Evolutionary conservation across 371 early-diverging fungal species (phyloP).

Genomic region (Mortierella sp.): DNA sequence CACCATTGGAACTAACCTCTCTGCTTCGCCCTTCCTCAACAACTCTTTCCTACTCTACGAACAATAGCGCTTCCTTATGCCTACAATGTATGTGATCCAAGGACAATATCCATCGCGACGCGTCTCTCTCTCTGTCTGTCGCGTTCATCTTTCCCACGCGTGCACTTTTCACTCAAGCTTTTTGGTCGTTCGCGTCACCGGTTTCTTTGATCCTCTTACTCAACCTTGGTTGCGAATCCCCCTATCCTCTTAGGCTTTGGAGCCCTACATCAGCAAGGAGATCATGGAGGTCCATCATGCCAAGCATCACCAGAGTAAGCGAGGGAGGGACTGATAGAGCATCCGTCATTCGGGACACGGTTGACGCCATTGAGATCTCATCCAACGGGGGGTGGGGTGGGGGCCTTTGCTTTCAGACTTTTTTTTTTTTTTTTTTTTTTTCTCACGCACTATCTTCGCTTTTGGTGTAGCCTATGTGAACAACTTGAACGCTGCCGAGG

Average conservation of each 20-base stretch:
- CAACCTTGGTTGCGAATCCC: not conserved
- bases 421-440: constrained; percentile 5
- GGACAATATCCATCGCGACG: too few species aligned
- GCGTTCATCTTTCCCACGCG: too few species aligned
- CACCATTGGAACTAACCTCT: not conserved
- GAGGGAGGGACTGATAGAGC: not conserved
- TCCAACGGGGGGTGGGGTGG: not conserved
- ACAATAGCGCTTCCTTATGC: constrained; percentile 74
- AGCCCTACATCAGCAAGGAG: constrained; percentile 92
- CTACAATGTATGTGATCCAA: constrained; percentile 70
- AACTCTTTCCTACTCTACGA: too few species aligned
- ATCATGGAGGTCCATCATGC: constrained; percentile 97
- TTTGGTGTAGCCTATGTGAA: constrained; percentile 72
- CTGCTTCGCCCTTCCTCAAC: too few species aligned
- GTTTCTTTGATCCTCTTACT: not conserved
- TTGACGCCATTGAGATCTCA: constrained; percentile 18
- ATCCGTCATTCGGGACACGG: not conserved
- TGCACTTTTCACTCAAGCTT: too few species aligned
- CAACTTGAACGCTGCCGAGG: constrained; percentile 65
- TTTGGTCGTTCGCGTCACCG: not conserved
- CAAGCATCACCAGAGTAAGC: constrained; percentile 91
- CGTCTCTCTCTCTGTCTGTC: too few species aligned
- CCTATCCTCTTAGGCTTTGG: constrained; percentile 85
- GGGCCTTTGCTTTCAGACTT: not conserved
- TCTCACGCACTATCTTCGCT: too few species aligned